Conservation (phyloP, 2,329 filamentous ascomycete genomes). For the Calonectria hawksworthii region DNA sequence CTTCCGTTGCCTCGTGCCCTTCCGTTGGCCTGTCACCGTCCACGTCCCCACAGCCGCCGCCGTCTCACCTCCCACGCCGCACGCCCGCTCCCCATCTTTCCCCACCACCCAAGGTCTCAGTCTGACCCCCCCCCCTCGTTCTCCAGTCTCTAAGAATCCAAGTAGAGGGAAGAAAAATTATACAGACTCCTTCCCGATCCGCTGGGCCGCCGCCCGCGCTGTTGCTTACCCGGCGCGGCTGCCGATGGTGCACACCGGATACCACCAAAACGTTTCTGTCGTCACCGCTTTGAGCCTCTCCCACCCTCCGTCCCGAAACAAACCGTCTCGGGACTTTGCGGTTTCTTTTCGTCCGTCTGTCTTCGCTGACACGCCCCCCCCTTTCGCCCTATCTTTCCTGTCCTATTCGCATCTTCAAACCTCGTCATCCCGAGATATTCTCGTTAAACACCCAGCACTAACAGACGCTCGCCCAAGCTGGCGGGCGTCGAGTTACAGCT, state of each 20-base stretch:
- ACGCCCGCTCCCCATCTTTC: constrained; percentile 20
- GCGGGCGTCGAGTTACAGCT: constrained; percentile 16
- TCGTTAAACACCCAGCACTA: constrained; percentile 21
- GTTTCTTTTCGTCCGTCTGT: constrained; percentile 20
- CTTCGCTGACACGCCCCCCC: not conserved
- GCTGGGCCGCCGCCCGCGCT: constrained; percentile 41
- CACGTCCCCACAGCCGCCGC: constrained; percentile 20
- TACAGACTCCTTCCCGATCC: constrained; percentile 36
- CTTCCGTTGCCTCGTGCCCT: constrained; percentile 38
- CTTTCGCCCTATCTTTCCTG: not conserved
- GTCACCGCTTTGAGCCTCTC: constrained; percentile 37
- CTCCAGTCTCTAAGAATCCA: not conserved
- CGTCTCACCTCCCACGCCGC: constrained; percentile 28
- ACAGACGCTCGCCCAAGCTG: constrained; percentile 25
- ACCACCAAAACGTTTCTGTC: constrained; percentile 8
- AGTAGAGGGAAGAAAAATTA: not conserved
- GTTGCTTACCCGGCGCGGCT: constrained; percentile 3
- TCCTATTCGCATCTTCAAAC: not conserved
- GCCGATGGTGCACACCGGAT: constrained; percentile 28
- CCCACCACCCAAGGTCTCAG: constrained; percentile 1
- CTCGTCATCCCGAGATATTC: constrained; percentile 23
- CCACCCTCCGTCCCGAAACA: constrained; percentile 20
- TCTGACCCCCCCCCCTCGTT: not conserved
- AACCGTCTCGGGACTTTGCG: constrained; percentile 23
- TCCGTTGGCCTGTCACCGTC: constrained; percentile 30